phyloP scores from a whole-genome alignment of 805 yeast genomes.

The Pichia kluyveri region DNA sequence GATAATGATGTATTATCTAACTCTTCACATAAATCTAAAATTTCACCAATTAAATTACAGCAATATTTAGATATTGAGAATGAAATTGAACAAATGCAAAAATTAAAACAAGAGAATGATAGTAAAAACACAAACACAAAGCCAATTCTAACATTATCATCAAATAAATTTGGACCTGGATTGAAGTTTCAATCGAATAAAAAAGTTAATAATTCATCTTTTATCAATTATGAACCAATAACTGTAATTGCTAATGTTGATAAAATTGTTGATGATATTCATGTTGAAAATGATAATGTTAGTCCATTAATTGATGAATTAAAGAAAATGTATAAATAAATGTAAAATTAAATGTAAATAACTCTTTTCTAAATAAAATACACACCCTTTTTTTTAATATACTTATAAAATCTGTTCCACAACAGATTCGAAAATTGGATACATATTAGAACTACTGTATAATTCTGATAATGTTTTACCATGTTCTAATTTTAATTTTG shows the following conservation, averaged over 20 bases:
- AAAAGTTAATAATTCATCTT: slow-evolving; percentile 3
- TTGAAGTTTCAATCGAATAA: not conserved
- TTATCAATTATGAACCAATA: slow-evolving; percentile 8
- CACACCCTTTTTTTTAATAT: not conserved
- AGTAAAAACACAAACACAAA: not conserved
- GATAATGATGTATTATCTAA: not conserved
- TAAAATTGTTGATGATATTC: not conserved
- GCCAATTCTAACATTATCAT: not conserved
- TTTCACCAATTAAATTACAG: slow-evolving; percentile 14
- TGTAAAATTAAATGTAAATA: not conserved
- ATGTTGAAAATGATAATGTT: not conserved
- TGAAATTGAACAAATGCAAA: slow-evolving; percentile 19
- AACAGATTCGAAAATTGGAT: slow-evolving; percentile 38
- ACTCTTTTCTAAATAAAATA: not conserved
- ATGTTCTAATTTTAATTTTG: slow-evolving; percentile 48
- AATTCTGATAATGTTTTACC: slow-evolving; percentile 26
- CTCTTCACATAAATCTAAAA: slow-evolving; percentile 1
- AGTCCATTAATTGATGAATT: slow-evolving; percentile 1
- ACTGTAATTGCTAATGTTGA: not conserved
- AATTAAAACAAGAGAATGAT: not conserved
- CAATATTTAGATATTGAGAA: slow-evolving; percentile 21
- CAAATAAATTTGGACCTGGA: not conserved
- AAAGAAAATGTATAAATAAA: slow-evolving; percentile 5
- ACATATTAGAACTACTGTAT: slow-evolving; percentile 30
- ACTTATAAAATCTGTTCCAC: slow-evolving; percentile 26